Evolutionary conservation across 2,329 filamentous ascomycete species (phyloP), one percentile per base, ranked within the genome.

Genomic region (Sordariomycetes sp.): DNA sequence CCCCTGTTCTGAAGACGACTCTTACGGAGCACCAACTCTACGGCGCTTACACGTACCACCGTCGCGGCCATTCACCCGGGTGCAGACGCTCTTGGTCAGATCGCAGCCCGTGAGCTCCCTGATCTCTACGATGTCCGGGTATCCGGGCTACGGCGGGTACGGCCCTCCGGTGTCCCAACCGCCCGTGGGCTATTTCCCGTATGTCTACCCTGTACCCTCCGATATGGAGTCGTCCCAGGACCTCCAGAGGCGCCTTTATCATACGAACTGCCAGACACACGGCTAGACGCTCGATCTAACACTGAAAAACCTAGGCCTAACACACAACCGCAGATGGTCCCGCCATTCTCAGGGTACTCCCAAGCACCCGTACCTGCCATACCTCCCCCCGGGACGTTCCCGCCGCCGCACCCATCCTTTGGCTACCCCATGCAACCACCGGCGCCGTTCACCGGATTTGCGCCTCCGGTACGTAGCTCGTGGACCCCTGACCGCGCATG

Each of bases 341-440:
- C 22, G 45, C 45, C 48, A 53, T 32, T 42, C 24, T 20, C 55
- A 42, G 36, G 7, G 48, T 57, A 50, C 50, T n/a, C 54, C 34
- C 36, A 48, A 53, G 22, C 35, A n/a, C 13, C 55, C 36, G 22
- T 50, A 32, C 22, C 50, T 28, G 50, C 34, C 25, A 28, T 52
- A 10, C 55, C 20, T 6, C 13, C 50, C 22, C 24, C 51, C 1
- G 15, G 20, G 32, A 24, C n/a, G 45, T 25, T 32, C 24, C 48
- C 32, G 55, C 55, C 50, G 7, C 54, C 36, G 22, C 55, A 57
- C 10, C 20, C 34, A 3, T 20, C 48, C 7, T 57, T 24, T 35
- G 50, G 35, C 34, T 57, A 57, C 28, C 55, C 48, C 15, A 35
- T 24, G 39, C 55, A 57, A 48, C 50, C 50, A 32, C 50, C 48